Percentiles rank a stretch among this genome's conserved stretches.
Evolutionary conservation across 1,139 yeast genomes (phyloP).

Genomic region (Yamadazyma trypodendri): DNA sequence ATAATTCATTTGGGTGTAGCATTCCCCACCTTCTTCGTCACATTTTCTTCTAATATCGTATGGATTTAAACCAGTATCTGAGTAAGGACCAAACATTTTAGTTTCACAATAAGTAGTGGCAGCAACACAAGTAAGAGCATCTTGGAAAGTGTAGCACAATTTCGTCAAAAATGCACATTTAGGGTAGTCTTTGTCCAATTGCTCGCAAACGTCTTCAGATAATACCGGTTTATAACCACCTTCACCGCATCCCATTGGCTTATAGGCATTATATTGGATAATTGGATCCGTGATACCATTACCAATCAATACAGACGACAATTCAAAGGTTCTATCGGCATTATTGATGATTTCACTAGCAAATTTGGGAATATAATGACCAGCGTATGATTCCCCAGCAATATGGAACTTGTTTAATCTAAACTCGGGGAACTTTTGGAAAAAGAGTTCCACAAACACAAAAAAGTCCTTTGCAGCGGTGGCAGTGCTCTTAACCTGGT

Average conservation of each 20-base stretch:
- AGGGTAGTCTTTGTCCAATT: slow-evolving; percentile 60
- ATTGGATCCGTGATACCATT: slow-evolving; percentile 81
- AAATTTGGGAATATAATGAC: slow-evolving; percentile 80
- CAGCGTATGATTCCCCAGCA: slow-evolving; percentile 88
- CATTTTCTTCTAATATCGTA: slow-evolving; percentile 89
- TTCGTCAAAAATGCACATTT: slow-evolving; percentile 79
- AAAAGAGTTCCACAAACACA: slow-evolving; percentile 73
- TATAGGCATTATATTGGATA: slow-evolving; percentile 65
- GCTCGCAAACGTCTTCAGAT: slow-evolving; percentile 57
- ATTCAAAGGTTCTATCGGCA: slow-evolving; percentile 64
- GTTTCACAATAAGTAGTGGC: slow-evolving; percentile 86
- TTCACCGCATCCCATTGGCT: slow-evolving; percentile 82
- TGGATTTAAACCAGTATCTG: slow-evolving; percentile 76
- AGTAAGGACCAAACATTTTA: slow-evolving; percentile 46
- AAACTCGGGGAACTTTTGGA: slow-evolving; percentile 69
- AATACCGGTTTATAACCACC: slow-evolving; percentile 75
- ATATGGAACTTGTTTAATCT: slow-evolving; percentile 65
- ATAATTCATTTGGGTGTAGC: slow-evolving; percentile 51
- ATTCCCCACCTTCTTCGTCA: slow-evolving; percentile 63
- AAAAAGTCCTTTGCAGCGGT: slow-evolving; percentile 81
- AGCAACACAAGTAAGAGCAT: slow-evolving; percentile 88
- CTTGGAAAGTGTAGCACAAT: slow-evolving; percentile 72
- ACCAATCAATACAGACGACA: slow-evolving; percentile 74
- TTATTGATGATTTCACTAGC: slow-evolving; percentile 69
- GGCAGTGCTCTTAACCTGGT: slow-evolving; percentile 56